Evolutionary conservation across 805 yeast species (phyloP), one percentile per base, ranked within the genome.

Genomic region (Spathaspora boniae): DNA sequence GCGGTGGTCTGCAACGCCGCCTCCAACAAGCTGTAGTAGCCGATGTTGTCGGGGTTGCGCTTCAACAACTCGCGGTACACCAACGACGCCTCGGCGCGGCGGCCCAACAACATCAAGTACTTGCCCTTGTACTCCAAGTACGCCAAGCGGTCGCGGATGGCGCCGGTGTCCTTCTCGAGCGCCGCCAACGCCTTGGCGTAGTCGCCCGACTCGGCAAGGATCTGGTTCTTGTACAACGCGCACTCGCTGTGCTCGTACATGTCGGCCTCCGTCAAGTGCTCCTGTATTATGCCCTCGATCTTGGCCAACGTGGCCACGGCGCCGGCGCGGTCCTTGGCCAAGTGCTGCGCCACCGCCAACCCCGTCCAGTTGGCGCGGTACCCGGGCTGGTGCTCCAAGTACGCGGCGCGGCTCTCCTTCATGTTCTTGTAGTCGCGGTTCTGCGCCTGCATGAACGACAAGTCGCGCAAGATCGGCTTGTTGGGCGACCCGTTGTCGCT

Each of bases 321-420:
- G 16, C 76, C 76, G 24, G 65, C 67, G 50, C 70, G 74, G 50
- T 88, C 86, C 17, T 75, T 73, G 54, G 76, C 76, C 53, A 89
- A 67, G 56, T 85, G 86, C 53, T 83, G 86, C 1, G 97, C 95
- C 28, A 87, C 71, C 1, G 95, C 96, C 34, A 84, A 70, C 0
- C 82, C 81, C 1, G 95, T 84, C 96, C 96, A 89, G 53, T 86
- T 85, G 42, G 91, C 88, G 45, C 96, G 74, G 54, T 78, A 85
- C 0, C 95, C 95, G 8, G 93, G 79, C 47, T 75, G 81, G 17
- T 74, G 72, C 48, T 82, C 85, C 58, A 93, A 70, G 49, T 78
- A 80, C 25, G 70, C 68, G 41, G 76, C 78, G 48, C 97, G 74
- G 2, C 91, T 74, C 8, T 63, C 74, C 4, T 76, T 70, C 42